Evolutionary conservation across 129 eudicot genomes (phyloP), one percentile per base, ranked within the genome.

Genomic region (Artemisia annua): DNA sequence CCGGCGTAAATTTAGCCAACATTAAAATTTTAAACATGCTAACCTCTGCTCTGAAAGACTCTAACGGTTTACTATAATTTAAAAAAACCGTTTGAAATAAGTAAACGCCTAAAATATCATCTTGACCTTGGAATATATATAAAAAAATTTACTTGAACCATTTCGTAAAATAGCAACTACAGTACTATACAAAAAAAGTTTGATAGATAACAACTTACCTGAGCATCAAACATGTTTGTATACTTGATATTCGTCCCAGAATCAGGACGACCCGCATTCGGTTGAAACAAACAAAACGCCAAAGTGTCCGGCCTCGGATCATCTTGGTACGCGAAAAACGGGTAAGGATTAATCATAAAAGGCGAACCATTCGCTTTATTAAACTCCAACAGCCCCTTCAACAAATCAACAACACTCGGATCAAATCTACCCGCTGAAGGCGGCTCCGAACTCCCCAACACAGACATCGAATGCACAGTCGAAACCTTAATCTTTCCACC

Each of bases 221-320:
- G 96, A 63, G 98, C 96, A 79, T 93, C 98, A 24, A 93, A 93
- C 98, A 93, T 89, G 82, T 89, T 93, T 69, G 83, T 83, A 64
- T 93, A 93, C 80, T 89, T 89, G 12, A 87, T 81, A 49, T 84
- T 85, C 22, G 90, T 77, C n/a, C 84, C 87, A 19, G 96, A 72
- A 75, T 93, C 98, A 24, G 89, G 85, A 18, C 91, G 86, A 12
- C 98, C 98, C 17, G 92, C 64, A 65, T 92, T 89, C 7, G 91
- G 91, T 71, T 89, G 79, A 73, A 92, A 89, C 90, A 92, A 74
- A 66, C 95, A 87, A 68, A 85, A 92, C 0, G 94, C 96, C 43
- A 92, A 80, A 0, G 98, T 87, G 12, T 85, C 96, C 1, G 91
- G 90, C 69, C 94, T 76, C 20, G 95, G 92, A 69, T 92, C 95